Conservation (phyloP, 108 stramenopile genomes). For the Conticribra guillardii region DNA sequence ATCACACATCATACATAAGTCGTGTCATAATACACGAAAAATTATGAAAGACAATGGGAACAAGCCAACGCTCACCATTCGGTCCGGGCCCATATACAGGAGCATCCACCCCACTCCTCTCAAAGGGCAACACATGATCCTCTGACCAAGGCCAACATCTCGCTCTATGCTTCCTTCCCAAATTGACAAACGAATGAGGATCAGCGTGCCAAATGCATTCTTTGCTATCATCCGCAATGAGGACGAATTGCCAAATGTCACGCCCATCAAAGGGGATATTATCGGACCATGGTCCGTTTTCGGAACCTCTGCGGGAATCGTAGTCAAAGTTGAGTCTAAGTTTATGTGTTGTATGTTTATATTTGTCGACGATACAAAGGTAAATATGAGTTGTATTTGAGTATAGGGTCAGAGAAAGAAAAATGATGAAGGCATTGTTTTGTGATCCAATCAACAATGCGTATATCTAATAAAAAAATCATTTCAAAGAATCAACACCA, state of each 20-base stretch:
- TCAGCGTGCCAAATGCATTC: slow-evolving; percentile 25
- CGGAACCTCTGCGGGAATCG: slow-evolving; percentile 29
- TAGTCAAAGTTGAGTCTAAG: slow-evolving; percentile 45
- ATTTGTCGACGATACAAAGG: too few species aligned
- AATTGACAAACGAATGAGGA: slow-evolving; percentile 18
- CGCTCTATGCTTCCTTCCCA: slow-evolving; percentile 13
- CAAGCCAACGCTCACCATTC: slow-evolving; percentile 14
- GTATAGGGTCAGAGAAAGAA: not conserved
- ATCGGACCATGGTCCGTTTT: slow-evolving; percentile 29
- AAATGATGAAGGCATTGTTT: too few species aligned
- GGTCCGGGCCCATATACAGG: slow-evolving; percentile 25
- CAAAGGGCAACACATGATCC: slow-evolving; percentile 20
- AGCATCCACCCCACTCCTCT: slow-evolving; percentile 18
- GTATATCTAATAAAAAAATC: too few species aligned
- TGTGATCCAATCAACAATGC: too few species aligned
- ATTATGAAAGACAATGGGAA: too few species aligned
- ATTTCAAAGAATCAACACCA: too few species aligned
- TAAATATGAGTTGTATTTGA: not conserved
- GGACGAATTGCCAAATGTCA: slow-evolving; percentile 28
- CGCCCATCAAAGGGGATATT: slow-evolving; percentile 35
- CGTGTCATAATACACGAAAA: too few species aligned
- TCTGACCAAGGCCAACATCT: slow-evolving; percentile 41
- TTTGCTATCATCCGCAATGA: slow-evolving; percentile 19
- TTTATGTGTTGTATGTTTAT: not conserved
- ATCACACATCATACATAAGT: too few species aligned